Percentiles rank a stretch among this genome's conserved stretches.
Evolutionary conservation across 1,284 basidiomycete species (phyloP).

Genomic region (Ustilago vetiveriae): DNA sequence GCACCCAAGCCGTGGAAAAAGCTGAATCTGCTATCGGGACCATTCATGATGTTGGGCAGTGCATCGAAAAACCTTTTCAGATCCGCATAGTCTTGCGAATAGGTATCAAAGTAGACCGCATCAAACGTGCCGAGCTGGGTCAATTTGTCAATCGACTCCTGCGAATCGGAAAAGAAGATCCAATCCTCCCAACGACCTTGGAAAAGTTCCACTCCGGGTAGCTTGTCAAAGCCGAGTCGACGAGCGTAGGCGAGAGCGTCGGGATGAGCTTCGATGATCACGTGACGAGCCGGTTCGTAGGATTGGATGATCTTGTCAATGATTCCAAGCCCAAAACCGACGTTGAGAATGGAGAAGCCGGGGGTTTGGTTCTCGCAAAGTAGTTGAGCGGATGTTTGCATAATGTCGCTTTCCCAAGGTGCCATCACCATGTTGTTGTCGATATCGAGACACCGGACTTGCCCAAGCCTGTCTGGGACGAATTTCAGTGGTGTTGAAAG

Average conservation of each 20-base stretch:
- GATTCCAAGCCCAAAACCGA: constrained; percentile 95
- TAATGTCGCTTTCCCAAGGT: constrained; percentile 70
- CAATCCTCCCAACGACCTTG: constrained; percentile 70
- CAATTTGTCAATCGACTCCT: constrained; percentile 80
- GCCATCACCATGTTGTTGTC: constrained; percentile 77
- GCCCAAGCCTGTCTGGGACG: constrained; percentile 73
- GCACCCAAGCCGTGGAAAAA: constrained; percentile 98
- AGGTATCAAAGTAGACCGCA: constrained; percentile 92
- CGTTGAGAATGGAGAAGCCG: constrained; percentile 80
- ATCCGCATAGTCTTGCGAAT: constrained; percentile 84
- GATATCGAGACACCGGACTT: constrained; percentile 79
- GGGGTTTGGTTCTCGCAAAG: constrained; percentile 57
- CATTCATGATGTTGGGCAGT: constrained; percentile 81
- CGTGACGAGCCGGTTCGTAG: constrained; percentile 77
- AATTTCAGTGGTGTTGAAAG: constrained; percentile 79
- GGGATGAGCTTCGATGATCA: constrained; percentile 94
- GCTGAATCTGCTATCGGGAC: constrained; percentile 76
- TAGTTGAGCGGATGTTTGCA: constrained; percentile 51
- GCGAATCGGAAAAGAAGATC: constrained; percentile 81
- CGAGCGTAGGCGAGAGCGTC: constrained; percentile 85
- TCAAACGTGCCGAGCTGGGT: constrained; percentile 78
- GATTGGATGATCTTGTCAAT: constrained; percentile 85
- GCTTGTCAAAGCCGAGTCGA: constrained; percentile 64
- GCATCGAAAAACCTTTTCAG: constrained; percentile 84
- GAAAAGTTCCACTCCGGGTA: constrained; percentile 59